Conservation (phyloP, 2,329 filamentous ascomycete genomes). For the Aureobasidium sp. region DNA sequence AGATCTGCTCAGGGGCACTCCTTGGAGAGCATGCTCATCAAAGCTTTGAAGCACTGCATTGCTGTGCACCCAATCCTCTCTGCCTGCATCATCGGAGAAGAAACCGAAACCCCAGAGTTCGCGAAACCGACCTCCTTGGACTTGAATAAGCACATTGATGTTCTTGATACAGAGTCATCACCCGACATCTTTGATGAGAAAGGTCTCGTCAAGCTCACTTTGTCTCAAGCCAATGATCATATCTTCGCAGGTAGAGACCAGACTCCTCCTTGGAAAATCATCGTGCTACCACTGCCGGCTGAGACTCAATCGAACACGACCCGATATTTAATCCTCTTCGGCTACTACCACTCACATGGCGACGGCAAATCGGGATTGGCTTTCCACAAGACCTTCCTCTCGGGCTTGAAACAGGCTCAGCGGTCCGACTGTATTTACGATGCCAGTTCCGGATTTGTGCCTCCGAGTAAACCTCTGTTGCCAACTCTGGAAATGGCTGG, state of each 20-base stretch:
- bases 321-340: slow-evolving; percentile 34
- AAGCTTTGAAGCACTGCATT: slow-evolving; percentile 35
- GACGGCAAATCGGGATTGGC: slow-evolving; percentile 39
- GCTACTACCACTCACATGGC: slow-evolving; percentile 39
- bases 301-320: background rate
- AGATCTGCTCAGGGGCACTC: background rate
- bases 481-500: slow-evolving; percentile 35
- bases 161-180: slow-evolving; percentile 21
- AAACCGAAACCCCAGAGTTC: slow-evolving; percentile 35
- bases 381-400: slow-evolving; percentile 39
- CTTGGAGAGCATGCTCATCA: slow-evolving; percentile 23
- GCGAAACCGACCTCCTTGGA: slow-evolving; percentile 29
- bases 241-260: slow-evolving; percentile 22
- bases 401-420: slow-evolving; percentile 20
- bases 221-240: slow-evolving; percentile 1
- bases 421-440: background rate
- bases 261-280: slow-evolving; percentile 40
- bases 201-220: slow-evolving; percentile 1
- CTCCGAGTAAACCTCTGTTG: slow-evolving; percentile 24
- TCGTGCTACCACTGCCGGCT: slow-evolving; percentile 28
- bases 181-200: background rate
- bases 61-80: slow-evolving; percentile 33
- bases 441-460: slow-evolving; percentile 11
- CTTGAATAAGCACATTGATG: slow-evolving; percentile 35
- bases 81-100: slow-evolving; percentile 30